A percentile compares a stretch with the other conserved stretches of the same genome.
These are phyloP conservation scores for Baorangia bicolor DNA, from an alignment of 768 basidiomycete genomes.

Conservation along the genomic window DNA sequence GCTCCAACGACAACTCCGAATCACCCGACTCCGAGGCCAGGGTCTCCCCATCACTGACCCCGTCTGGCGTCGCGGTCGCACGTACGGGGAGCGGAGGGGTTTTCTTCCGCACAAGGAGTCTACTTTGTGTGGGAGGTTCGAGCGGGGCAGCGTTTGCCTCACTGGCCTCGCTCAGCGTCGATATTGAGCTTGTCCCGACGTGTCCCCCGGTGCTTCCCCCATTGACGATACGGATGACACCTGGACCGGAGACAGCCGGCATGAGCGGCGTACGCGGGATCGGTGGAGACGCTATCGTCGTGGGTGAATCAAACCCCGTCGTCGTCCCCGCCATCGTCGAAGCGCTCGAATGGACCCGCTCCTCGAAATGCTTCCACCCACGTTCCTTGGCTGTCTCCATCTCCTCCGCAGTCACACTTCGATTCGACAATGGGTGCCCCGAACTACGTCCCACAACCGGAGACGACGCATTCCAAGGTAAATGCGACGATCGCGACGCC, in stretches of 20 bases:
- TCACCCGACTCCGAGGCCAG: constrained; percentile 28
- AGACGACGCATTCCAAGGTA: constrained; percentile 37
- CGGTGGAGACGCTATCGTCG: constrained; percentile 37
- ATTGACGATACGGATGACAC: constrained; percentile 29
- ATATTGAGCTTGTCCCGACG: constrained; percentile 29
- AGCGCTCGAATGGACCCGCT: background rate
- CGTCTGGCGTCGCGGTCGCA: background rate
- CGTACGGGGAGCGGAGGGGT: constrained; percentile 29
- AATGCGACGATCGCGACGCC: constrained; percentile 39
- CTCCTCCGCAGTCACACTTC: constrained; percentile 21
- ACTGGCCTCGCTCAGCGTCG: constrained; percentile 26
- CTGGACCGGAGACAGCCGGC: constrained; percentile 6
- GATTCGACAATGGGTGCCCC: constrained; percentile 15
- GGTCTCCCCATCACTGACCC: background rate
- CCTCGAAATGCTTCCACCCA: constrained; percentile 35
- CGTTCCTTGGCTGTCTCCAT: constrained; percentile 21
- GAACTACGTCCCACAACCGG: constrained; percentile 38
- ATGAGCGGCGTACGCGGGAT: constrained; percentile 41
- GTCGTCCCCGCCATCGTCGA: background rate
- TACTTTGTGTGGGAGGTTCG: constrained; percentile 28
- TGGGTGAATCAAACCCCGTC: constrained; percentile 38
- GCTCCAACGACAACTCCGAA: constrained; percentile 39
- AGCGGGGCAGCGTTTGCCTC: constrained; percentile 18
- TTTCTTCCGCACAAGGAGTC: constrained; percentile 39
- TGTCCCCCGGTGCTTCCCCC: constrained; percentile 27